phyloP scores from a whole-genome alignment of 768 basidiomycete species.

The Boletus pseudopeckii region DNA sequence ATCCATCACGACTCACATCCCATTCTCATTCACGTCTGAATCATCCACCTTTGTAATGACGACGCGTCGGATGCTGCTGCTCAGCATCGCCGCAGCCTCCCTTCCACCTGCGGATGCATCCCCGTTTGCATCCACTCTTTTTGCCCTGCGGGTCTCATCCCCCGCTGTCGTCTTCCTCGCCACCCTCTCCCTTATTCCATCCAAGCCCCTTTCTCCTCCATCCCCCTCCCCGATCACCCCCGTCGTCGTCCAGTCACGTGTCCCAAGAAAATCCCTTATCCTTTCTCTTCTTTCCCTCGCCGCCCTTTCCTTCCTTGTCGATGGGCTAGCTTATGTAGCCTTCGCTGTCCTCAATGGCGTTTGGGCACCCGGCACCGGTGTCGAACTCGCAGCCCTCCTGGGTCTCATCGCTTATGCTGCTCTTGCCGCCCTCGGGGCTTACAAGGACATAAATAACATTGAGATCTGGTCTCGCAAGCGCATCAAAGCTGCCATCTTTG shows the following conservation, averaged over 20 bases:
- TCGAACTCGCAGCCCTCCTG: conserved; percentile 63
- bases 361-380: conserved; percentile 63
- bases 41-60: conserved; percentile 13
- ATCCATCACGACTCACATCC: neutral
- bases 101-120: conserved; percentile 25
- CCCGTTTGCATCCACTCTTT: conserved; percentile 37
- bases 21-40: neutral
- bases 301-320: conserved; percentile 71
- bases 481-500: conserved; percentile 50
- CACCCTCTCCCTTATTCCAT: conserved; percentile 55
- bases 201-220: conserved; percentile 42
- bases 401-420: conserved; percentile 71
- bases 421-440: conserved; percentile 71
- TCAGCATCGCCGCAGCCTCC: conserved; percentile 19
- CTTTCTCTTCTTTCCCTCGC: conserved; percentile 64
- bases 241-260: conserved; percentile 68
- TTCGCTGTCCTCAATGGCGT: conserved; percentile 59
- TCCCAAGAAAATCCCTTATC: conserved; percentile 76
- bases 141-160: conserved; percentile 61
- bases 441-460: conserved; percentile 72
- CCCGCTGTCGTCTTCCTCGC: conserved; percentile 63
- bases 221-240: conserved; percentile 64
- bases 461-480: conserved; percentile 63
- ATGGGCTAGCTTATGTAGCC: conserved; percentile 70
- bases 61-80: conserved; percentile 25